Base-by-base conservation (phyloP, 2,329 filamentous ascomycete species). In the Epichloe glyceriae region DNA sequence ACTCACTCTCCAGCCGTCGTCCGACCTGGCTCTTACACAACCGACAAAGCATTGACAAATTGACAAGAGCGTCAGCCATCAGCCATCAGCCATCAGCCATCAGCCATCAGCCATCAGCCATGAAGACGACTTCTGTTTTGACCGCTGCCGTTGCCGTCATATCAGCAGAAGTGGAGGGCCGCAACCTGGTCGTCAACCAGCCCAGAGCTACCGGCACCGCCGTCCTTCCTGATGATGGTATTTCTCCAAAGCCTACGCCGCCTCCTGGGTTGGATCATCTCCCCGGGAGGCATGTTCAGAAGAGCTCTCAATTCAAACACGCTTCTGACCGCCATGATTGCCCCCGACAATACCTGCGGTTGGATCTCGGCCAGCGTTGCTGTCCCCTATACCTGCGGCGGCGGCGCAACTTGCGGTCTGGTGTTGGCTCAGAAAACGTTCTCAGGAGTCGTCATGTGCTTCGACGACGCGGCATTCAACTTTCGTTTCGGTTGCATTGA, bases 311-410 rank as follows among this genome's bases (percentile, higher is more conserved):
- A 34, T 15, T 33, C 22, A 4, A 15, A 30, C 17, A 30, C 40
- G 40, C 50, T 35, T 62, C 34, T 64, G 57, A 57, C 64, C 62
- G 51, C 60, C 62, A 46, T 50, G 53, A 58, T 72, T 50, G 74
- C 67, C 11, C 70, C 71, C 1, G 73, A 76, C 57, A 73, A 73
- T 53, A 75, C 71, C 0, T 78, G 75, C 52, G 75, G 74, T 54
- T 78, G 67, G 57, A 60, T 77, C 39, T 65, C 64, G 33, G 74
- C 68, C 34, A 63, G 61, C 30, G 50, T 64, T 12, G 71, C 62
- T 19, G 67, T 65, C 2, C 63, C 63, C 4, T 73, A 68, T 55
- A 69, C 63, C 12, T 76, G 73, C 54, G 58, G 57, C 14, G 54
- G 46, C 17, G 55, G 53, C 22, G 58, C 56, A 35, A 65, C 60